Evolutionary conservation across 306 rosid genomes (phyloP).

Genomic region (Ammopiptanthus mongolicus): DNA sequence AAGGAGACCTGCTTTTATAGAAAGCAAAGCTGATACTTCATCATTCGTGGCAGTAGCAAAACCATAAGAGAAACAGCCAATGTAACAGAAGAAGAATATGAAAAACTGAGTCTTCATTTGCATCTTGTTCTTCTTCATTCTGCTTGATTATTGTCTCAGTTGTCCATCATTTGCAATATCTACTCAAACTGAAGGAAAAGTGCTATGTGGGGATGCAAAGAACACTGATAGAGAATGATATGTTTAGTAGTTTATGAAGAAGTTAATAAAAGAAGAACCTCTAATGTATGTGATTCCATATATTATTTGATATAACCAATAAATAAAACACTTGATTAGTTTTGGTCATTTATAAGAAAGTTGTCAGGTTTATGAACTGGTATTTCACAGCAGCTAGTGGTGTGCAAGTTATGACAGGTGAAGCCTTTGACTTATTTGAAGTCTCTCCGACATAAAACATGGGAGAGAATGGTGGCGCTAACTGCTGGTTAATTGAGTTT

Average conservation of each 20-base stretch:
- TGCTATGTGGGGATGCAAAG: not conserved
- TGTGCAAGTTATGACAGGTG: constrained; percentile 42
- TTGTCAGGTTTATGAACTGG: constrained; percentile 45
- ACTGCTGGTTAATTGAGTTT: constrained; percentile 20
- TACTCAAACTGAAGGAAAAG: constrained; percentile 20
- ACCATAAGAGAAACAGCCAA: constrained; percentile 27
- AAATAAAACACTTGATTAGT: constrained; percentile 30
- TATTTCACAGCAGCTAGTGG: constrained; percentile 45
- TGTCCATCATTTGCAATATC: constrained; percentile 46
- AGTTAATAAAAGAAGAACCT: constrained; percentile 39
- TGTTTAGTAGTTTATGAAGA: constrained; percentile 23
- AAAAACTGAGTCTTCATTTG: constrained; percentile 39
- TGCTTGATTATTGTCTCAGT: constrained; percentile 25
- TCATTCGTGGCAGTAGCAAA: constrained; percentile 34
- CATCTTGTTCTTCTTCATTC: constrained; percentile 41
- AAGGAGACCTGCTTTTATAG: constrained; percentile 56
- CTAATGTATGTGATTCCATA: constrained; percentile 24
- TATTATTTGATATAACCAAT: constrained; percentile 40
- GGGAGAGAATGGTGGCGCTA: constrained; percentile 69
- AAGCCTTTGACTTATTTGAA: constrained; percentile 65
- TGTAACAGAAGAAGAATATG: constrained; percentile 45
- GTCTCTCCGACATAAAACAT: constrained; percentile 84
- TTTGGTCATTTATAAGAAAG: constrained; percentile 27
- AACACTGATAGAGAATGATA: not conserved
- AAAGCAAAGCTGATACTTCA: constrained; percentile 65